Percentiles rank a stretch among this genome's conserved stretches.
Conservation (phyloP, 371 early-diverging fungal genomes). For the Haplosporangium sp. region DNA sequence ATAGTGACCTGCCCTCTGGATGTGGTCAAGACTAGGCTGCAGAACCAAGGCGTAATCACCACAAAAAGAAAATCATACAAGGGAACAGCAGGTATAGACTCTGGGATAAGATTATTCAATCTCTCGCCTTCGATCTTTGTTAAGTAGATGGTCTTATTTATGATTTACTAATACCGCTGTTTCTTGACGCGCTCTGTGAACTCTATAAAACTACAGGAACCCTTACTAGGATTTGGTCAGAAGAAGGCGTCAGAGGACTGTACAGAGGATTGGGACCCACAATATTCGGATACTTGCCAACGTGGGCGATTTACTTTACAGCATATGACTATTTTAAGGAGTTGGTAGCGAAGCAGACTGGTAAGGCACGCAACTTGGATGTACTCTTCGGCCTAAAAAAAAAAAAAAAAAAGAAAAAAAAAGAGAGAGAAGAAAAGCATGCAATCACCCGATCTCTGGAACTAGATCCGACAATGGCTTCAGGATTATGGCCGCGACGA, state of each 20-base stretch:
- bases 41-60: constrained; percentile 82
- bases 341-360: constrained; percentile 45
- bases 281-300: constrained; percentile 89
- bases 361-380: constrained; percentile 7
- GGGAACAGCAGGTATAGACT: constrained; percentile 44
- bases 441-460: no score
- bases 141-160: background rate
- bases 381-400: no score
- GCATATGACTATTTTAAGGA: constrained; percentile 79
- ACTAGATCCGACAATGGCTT: no score
- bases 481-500: no score
- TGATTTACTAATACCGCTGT: background rate
- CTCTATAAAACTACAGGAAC: constrained; percentile 58
- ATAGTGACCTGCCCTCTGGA: constrained; percentile 93
- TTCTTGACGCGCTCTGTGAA: no score
- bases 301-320: constrained; percentile 93
- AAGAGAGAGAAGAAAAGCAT: no score
- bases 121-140: background rate
- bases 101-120: background rate
- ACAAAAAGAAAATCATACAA: constrained; percentile 42
- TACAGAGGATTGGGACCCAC: constrained; percentile 93
- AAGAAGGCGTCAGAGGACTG: constrained; percentile 90
- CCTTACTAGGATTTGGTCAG: constrained; percentile 78
- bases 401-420: no score
- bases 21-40: constrained; percentile 94